Percentiles rank a stretch among this genome's conserved stretches.
Conservation (phyloP, 2,329 filamentous ascomycete genomes). For the Aspergillus carbonarius region DNA sequence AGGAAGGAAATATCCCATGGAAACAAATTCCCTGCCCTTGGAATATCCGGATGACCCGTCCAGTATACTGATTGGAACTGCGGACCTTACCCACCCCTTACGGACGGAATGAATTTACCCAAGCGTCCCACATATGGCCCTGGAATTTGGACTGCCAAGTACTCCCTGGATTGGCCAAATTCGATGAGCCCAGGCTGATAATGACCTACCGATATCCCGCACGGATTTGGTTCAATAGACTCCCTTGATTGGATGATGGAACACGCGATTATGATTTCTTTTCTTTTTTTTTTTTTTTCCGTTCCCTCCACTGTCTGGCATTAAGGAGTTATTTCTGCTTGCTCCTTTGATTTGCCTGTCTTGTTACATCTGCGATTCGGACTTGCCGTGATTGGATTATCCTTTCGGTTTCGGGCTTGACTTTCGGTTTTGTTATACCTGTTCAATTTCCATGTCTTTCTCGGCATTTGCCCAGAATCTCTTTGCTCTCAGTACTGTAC, state of each 20-base stretch:
- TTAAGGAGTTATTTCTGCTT: neutral
- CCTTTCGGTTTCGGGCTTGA: neutral
- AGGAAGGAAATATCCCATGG: conserved; percentile 4
- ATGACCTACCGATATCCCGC: neutral
- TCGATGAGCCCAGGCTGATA: neutral
- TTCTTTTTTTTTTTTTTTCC: neutral
- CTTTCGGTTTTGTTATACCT: neutral
- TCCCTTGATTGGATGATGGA: neutral
- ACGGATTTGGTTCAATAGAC: neutral
- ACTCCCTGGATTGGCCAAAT: neutral
- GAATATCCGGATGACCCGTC: conserved; percentile 9
- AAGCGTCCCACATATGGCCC: conserved; percentile 1
- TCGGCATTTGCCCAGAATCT: neutral
- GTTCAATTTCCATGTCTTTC: neutral
- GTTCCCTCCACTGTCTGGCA: neutral
- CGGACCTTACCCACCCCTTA: neutral
- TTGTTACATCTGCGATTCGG: neutral
- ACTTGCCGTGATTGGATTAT: neutral
- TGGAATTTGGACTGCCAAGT: conserved; percentile 3
- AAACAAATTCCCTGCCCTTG: conserved; percentile 6
- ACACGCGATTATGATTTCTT: neutral
- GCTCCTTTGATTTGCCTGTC: neutral
- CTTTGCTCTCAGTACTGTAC: conserved; percentile 9
- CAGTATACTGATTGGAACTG: conserved; percentile 1
- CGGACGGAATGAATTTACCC: neutral